phyloP scores from a whole-genome alignment of 768 basidiomycete genomes.

The Tricholoma matsutake region DNA sequence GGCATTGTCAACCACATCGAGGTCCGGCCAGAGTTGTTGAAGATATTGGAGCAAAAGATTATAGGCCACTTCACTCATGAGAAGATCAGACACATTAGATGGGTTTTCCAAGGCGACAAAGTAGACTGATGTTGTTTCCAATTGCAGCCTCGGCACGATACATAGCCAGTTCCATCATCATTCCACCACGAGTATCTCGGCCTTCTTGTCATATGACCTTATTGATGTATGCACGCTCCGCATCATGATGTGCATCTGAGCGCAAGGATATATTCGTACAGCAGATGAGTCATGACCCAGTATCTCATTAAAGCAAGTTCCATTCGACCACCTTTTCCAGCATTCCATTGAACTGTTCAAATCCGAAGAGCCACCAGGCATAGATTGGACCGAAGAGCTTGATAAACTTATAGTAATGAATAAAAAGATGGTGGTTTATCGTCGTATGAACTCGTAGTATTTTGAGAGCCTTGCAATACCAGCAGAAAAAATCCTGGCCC shows the following conservation, averaged over 20 bases:
- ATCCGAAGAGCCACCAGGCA: constrained; percentile 34
- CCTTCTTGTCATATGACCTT: constrained; percentile 14
- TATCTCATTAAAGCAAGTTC: constrained; percentile 28
- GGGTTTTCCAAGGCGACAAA: background rate
- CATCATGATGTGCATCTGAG: constrained; percentile 5
- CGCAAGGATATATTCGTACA: constrained; percentile 14
- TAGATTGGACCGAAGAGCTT: constrained; percentile 28
- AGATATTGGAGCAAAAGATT: background rate
- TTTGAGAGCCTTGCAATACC: constrained; percentile 14
- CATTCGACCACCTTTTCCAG: constrained; percentile 25
- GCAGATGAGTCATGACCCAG: constrained; percentile 26
- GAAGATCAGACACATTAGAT: background rate
- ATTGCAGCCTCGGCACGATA: constrained; percentile 18
- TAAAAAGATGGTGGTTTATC: constrained; percentile 28
- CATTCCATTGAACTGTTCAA: constrained; percentile 35
- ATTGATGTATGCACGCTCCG: constrained; percentile 8
- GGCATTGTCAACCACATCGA: constrained; percentile 8
- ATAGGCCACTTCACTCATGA: background rate
- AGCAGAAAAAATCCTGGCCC: constrained; percentile 20
- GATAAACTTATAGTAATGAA: constrained; percentile 22
- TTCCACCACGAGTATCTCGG: constrained; percentile 10
- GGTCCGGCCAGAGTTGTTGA: constrained; percentile 1
- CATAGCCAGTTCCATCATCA: constrained; percentile 21
- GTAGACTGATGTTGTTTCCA: constrained; percentile 2
- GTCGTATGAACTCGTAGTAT: constrained; percentile 13